Base-by-base conservation (phyloP, 208 protist genomes). In the Trypanosoma avium region DNA sequence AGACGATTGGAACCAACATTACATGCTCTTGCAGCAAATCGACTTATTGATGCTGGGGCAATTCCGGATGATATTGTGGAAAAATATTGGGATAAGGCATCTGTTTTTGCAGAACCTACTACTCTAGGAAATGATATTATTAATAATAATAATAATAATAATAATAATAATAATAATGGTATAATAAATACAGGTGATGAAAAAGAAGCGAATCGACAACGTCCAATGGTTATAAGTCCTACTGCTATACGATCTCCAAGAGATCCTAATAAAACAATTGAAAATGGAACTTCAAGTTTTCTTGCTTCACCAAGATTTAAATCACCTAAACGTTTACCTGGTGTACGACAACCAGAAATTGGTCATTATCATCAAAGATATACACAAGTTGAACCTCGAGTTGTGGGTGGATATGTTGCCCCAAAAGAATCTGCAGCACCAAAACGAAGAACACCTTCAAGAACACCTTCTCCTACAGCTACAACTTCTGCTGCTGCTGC, bases 351-450 rank as follows among this genome's bases (percentile, higher is more conserved):
- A 59, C 82, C 86, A n/a, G 73, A 50, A 2, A 55, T 92, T 24
- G 86, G 86, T 4, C 77, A 89, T 80, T 92, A 92, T 65, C 71
- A 87, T 61, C 60, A 75, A 33, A 74, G 82, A 38, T 89, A 84
- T 73, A 48, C 52, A 33, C 71, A 70, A 32, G 72, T 87, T 21
- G 82, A 92, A 61, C 70, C 73, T 38, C 82, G 86, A n/a, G 82
- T 92, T 17, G 55, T 63, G 7, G 82, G 82, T 26, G 86, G 86
- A 19, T 89, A 89, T 73, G 76, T 92, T 17, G 45, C 70, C 4
- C 78, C 78, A 10, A 68, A 1, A 19, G 45, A 59, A 26, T 49
- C 43, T 48, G 33, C 22, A 12, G 27, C 57, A 53, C 30, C 67
- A 9, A 35, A n/a, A 47, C 22, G 50, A 27, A 45, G 43, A 2